Evolutionary conservation across 75 land plant species (phyloP), one percentile per base, ranked within the genome.

Genomic region (Selaginella moellendorffii): DNA sequence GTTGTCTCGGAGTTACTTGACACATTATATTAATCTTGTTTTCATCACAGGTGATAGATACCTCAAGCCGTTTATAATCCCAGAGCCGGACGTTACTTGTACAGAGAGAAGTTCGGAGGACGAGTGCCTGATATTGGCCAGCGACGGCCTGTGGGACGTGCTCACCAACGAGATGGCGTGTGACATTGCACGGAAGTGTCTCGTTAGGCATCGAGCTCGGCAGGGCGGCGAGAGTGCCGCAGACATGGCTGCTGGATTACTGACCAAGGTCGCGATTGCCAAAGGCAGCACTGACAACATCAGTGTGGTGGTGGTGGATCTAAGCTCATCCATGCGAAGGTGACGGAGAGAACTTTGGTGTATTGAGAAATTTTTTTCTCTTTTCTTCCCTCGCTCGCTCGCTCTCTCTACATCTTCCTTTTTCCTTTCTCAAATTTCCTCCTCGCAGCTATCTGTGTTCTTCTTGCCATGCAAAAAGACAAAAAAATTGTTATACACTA

Each of bases 141-240:
- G 91, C 51, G 91, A 90, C 74, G 90, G 96, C 0, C 52, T 83
- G 51, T 90, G 96, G 96, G 90, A 90, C 71, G 90, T 90, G 26
- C 14, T 90, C 56, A 69, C 85, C 8, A 86, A 76, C 54, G 82
- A 90, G 0, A 18, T 70, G 60, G 85, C 80, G 9, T 83, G 90
- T 68, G 80, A 84, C n/a, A 77, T 90, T 28, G 79, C 83, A 8
- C 66, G 75, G 20, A 60, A 65, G 2, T 78, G 85, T 42, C 69
- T 83, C 29, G 86, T 74, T 8, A 46, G 52, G 61, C 26, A n/a
- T 17, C 61, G 8, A 36, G 56, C 26, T 30, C 1, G 27, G 30
- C 27, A 74, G 0, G 83, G 74, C 21, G 67, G 71, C 63, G 86
- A 81, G 1, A 75, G 84, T 28, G 36, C 74, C 9, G 90, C 90